phyloP scores from a whole-genome alignment of 192 early-diverging fungal genomes.

The Hyaloraphidium curvatum region DNA sequence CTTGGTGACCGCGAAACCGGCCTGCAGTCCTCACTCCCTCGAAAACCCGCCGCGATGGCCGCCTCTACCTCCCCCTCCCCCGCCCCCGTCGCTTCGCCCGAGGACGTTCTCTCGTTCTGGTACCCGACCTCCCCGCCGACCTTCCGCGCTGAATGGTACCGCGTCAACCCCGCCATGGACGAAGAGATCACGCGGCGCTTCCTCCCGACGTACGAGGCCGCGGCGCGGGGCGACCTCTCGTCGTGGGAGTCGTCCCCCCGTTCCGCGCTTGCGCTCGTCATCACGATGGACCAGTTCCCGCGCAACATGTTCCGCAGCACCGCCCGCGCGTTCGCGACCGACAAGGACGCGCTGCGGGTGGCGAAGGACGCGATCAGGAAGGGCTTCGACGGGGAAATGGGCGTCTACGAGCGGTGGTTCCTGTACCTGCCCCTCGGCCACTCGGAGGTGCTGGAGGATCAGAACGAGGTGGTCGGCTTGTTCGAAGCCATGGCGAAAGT shows the following conservation, averaged over 20 bases:
- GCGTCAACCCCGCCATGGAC: no score
- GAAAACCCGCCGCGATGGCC: no score
- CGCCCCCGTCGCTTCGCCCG: no score
- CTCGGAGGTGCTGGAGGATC: constrained; percentile 35
- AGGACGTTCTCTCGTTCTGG: no score
- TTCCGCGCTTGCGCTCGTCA: constrained; percentile 21
- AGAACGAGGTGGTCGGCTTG: constrained; percentile 27
- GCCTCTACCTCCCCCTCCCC: no score
- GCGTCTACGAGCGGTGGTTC: constrained; percentile 25
- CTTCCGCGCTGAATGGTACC: no score
- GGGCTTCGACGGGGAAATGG: constrained; percentile 24
- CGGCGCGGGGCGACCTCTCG: constrained; percentile 11
- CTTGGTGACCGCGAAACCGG: no score
- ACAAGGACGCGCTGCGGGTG: constrained; percentile 25
- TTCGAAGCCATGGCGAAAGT: constrained; percentile 20
- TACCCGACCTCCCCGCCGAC: no score
- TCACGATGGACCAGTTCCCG: constrained; percentile 40
- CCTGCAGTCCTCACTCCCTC: no score
- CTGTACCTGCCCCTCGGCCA: constrained; percentile 44
- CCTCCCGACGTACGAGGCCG: no score
- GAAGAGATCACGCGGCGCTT: constrained; percentile 14
- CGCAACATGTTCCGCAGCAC: constrained; percentile 39
- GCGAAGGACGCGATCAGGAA: constrained; percentile 24
- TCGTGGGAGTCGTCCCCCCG: constrained; percentile 17
- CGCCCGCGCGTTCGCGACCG: constrained; percentile 29